Conservation (phyloP, 345 rosid species). For the Eutrema heterophyllum region DNA sequence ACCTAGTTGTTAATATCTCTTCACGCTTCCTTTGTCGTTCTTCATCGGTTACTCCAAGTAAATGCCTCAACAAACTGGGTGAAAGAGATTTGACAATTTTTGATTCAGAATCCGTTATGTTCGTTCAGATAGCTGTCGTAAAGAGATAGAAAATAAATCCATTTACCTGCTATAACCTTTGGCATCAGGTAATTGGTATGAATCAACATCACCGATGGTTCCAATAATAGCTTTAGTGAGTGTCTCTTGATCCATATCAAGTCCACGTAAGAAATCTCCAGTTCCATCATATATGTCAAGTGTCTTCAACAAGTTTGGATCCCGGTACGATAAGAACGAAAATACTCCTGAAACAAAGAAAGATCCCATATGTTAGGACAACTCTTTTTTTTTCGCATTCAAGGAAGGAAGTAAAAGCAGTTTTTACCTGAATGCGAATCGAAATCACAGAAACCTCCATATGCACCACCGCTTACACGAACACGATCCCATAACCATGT, state of each 20-base stretch:
- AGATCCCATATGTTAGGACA: not conserved
- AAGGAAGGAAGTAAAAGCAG: not conserved
- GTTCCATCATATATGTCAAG: conserved; percentile 85
- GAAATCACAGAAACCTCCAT: conserved; percentile 94
- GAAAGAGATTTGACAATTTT: conserved; percentile 6
- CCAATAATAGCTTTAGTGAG: conserved; percentile 94
- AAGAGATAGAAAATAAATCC: too few relatives aligned
- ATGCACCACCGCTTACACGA: conserved; percentile 97
- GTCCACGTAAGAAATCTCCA: conserved; percentile 69
- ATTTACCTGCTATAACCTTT: conserved; percentile 94
- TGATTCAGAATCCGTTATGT: not conserved
- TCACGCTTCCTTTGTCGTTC: conserved; percentile 81
- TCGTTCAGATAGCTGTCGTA: not conserved
- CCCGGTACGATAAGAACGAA: conserved; percentile 84
- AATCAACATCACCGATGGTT: conserved; percentile 89
- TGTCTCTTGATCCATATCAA: conserved; percentile 80
- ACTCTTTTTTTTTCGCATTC: not conserved
- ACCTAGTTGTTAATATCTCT: conserved; percentile 91
- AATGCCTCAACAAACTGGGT: conserved; percentile 55
- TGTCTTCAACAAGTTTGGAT: conserved; percentile 88
- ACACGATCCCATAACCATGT: conserved; percentile 99
- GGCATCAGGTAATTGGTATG: conserved; percentile 97
- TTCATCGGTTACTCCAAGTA: conserved; percentile 80
- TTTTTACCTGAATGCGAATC: conserved; percentile 85
- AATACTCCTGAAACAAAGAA: conserved; percentile 56